Base-by-base conservation (phyloP, 441 rosid species). In the Metrosideros polymorpha region DNA sequence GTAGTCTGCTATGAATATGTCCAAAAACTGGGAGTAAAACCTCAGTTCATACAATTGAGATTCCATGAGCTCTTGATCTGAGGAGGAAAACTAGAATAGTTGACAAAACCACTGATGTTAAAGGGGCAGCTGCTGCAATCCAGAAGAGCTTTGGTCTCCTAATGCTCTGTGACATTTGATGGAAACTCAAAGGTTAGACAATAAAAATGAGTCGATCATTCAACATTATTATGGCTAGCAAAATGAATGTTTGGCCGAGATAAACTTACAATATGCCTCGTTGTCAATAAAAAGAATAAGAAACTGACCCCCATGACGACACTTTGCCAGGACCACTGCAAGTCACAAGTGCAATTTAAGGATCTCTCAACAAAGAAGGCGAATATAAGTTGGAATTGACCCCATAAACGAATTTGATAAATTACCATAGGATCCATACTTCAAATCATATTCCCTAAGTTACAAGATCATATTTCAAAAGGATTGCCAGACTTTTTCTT, bases 251-350 rank as follows among this genome's bases (percentile, higher is more conserved):
- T 52, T 49, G 56, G 84, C 84, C 6, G 42, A 42, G 56, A 29
- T 71, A 55, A 22, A 83, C 99, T 92, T 91, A 98, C 99, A 87
- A 96, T 94, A 86, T 95, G 97, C 91, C 99, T 95, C 76, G 99
- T 85, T 49, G 94, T 88, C 89, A 96, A 85, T 29, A 98, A 92
- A 89, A 98, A 92, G 59, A 89, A 83, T 84, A 98, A 90, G 95
- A 98, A 98, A 82, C 92, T 32, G 85, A 92, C 30, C n/a, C 99
- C 99, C 97, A 95, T 89, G 52, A 92, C 87, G 86, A 96, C 89
- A 24, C 98, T 96, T 92, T 94, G 92, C 98, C 98, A 96, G 22
- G 96, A 94, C 99, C 99, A 98, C 99, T 96, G 98, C 94, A 88
- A 51, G 88, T 83, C 42, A 53, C 84, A 32, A 83, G 45, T 27